These are phyloP conservation scores for Amoeboaphelidium protococcarum DNA, from an alignment of 371 early-diverging fungal genomes.

Conservation along the genomic window DNA sequence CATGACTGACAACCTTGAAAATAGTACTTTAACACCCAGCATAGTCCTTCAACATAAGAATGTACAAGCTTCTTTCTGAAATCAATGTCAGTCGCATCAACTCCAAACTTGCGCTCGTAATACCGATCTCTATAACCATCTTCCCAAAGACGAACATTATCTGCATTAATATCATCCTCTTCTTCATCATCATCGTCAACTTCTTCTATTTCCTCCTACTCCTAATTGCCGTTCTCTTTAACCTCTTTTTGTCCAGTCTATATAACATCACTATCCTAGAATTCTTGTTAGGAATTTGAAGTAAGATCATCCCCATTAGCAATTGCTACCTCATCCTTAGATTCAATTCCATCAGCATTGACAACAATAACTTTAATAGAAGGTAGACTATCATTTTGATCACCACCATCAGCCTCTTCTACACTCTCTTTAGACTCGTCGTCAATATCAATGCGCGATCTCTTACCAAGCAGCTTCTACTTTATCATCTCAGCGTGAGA, in stretches of 20 bases:
- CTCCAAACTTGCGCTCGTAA: conserved; percentile 3
- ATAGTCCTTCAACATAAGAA: conserved; percentile 16
- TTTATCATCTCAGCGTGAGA: too few relatives aligned
- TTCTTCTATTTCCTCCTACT: conserved; percentile 12
- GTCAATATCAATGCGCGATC: too few relatives aligned
- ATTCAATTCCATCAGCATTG: too few relatives aligned
- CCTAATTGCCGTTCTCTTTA: conserved; percentile 1
- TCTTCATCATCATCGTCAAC: conserved; percentile 4
- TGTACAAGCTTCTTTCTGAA: conserved; percentile 5
- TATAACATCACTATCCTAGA: too few relatives aligned
- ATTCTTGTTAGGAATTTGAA: too few relatives aligned
- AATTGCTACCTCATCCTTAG: too few relatives aligned
- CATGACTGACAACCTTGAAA: conserved; percentile 83
- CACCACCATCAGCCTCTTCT: too few relatives aligned
- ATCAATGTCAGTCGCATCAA: not conserved
- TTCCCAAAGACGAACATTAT: conserved; percentile 1
- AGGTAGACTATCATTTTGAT: too few relatives aligned
- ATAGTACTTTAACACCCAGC: conserved; percentile 91
- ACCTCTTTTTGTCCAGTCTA: not conserved
- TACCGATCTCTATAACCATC: conserved; percentile 7
- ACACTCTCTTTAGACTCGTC: too few relatives aligned
- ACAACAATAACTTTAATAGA: too few relatives aligned
- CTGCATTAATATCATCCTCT: conserved; percentile 6
- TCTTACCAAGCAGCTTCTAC: too few relatives aligned
- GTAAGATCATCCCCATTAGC: too few relatives aligned